phyloP scores from a whole-genome alignment of 768 basidiomycete species.

The Suillus spraguei region DNA sequence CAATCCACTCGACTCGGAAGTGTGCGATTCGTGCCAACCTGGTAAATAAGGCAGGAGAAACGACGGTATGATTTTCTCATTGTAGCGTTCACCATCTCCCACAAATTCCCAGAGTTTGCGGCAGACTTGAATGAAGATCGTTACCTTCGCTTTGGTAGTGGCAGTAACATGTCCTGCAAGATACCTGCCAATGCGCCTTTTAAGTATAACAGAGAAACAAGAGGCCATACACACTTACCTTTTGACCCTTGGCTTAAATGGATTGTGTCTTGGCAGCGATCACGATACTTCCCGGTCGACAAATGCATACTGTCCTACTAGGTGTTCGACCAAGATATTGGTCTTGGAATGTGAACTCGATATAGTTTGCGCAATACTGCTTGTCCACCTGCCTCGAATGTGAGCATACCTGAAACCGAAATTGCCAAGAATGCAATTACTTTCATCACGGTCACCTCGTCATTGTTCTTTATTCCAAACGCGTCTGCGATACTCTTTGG shows the following conservation, averaged over 20 bases:
- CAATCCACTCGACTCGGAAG: no score
- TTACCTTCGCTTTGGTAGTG: slow-evolving; percentile 85
- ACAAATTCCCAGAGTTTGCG: slow-evolving; percentile 96
- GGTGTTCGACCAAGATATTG: slow-evolving; percentile 90
- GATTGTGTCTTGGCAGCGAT: slow-evolving; percentile 80
- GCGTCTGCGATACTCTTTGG: slow-evolving; percentile 72
- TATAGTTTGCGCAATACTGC: slow-evolving; percentile 65
- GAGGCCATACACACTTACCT: slow-evolving; percentile 42
- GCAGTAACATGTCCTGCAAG: slow-evolving; percentile 79
- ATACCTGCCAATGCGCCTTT: slow-evolving; percentile 50
- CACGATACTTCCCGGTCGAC: slow-evolving; percentile 78
- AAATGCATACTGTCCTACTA: slow-evolving; percentile 80
- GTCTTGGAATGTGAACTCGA: slow-evolving; percentile 93
- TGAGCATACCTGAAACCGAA: not conserved
- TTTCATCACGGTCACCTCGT: slow-evolving; percentile 73
- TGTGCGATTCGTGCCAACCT: slow-evolving; percentile 88
- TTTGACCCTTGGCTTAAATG: slow-evolving; percentile 71
- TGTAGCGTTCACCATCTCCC: slow-evolving; percentile 93
- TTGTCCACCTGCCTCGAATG: slow-evolving; percentile 61
- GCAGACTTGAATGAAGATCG: slow-evolving; percentile 96
- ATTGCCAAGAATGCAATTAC: slow-evolving; percentile 34
- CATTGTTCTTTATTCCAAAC: slow-evolving; percentile 71
- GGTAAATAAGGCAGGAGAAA: slow-evolving; percentile 86
- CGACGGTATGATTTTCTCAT: slow-evolving; percentile 97
- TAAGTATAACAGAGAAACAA: not conserved